Evolutionary conservation across 2,329 filamentous ascomycete genomes (phyloP).

Genomic region (Mycogone perniciosa): DNA sequence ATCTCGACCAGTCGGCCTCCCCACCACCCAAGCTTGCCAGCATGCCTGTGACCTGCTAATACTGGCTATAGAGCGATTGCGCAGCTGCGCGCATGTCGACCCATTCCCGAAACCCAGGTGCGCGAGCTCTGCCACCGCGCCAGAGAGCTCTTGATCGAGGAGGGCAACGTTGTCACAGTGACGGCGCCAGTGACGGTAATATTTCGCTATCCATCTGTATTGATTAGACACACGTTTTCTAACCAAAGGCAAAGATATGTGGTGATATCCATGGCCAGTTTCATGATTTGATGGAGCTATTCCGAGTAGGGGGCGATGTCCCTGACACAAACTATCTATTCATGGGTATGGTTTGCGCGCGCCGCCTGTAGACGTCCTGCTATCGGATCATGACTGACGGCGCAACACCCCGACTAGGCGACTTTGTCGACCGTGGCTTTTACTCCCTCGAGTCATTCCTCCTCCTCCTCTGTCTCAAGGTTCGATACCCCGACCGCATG

Average conservation of each 20-base stretch:
- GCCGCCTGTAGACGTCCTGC: no score
- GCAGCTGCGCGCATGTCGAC: conserved; percentile 89
- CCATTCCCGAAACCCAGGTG: conserved; percentile 92
- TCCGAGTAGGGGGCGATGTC: conserved; percentile 86
- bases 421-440: conserved; percentile 97
- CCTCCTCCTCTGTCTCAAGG: conserved; percentile 90
- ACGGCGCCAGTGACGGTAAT: conserved; percentile 86
- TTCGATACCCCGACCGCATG: conserved; percentile 94
- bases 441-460: conserved; percentile 97
- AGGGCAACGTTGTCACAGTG: conserved; percentile 94
- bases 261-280: conserved; percentile 97
- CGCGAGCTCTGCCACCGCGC: conserved; percentile 97
- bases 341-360: conserved; percentile 64
- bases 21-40: conserved; percentile 8
- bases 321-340: conserved; percentile 96
- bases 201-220: background rate
- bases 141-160: conserved; percentile 90
- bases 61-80: conserved; percentile 67
- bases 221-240: background rate
- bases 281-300: conserved; percentile 94
- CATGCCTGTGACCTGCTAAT: conserved; percentile 12
- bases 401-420: conserved; percentile 46
- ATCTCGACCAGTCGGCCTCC: conserved; percentile 72
- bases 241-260: conserved; percentile 60
- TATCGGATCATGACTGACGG: background rate